Conservation (phyloP, 2,329 filamentous ascomycete genomes). For the Emericellopsis atlantica region DNA sequence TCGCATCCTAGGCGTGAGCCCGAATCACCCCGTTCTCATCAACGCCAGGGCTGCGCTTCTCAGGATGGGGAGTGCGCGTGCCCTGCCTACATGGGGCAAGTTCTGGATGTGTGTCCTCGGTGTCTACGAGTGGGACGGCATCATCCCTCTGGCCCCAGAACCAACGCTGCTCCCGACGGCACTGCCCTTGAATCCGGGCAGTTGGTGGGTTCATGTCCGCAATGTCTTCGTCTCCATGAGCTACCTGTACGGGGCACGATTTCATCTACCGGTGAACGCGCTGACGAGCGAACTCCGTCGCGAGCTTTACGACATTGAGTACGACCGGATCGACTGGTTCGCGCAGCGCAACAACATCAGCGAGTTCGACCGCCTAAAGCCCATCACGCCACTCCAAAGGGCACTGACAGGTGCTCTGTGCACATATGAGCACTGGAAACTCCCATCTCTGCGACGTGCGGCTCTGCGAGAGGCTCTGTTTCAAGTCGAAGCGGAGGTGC, state of each 20-base stretch:
- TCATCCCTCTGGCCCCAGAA: constrained; percentile 90
- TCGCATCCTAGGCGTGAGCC: constrained; percentile 68
- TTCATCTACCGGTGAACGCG: constrained; percentile 63
- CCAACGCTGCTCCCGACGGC: constrained; percentile 88
- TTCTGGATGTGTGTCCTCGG: constrained; percentile 85
- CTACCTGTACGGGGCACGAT: constrained; percentile 75
- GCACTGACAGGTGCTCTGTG: constrained; percentile 60
- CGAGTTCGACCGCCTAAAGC: constrained; percentile 75
- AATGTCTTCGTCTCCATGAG: constrained; percentile 87
- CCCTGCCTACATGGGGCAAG: constrained; percentile 91
- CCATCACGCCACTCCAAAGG: constrained; percentile 77
- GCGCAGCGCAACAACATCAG: constrained; percentile 73
- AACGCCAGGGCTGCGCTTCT: constrained; percentile 75
- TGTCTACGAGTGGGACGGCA: constrained; percentile 76
- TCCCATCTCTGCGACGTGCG: constrained; percentile 48
- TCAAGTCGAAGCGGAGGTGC: constrained; percentile 80
- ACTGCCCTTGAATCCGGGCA: constrained; percentile 80
- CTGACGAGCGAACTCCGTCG: constrained; percentile 60
- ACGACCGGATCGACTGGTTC: constrained; percentile 65
- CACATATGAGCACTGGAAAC: constrained; percentile 66
- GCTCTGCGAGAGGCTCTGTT: constrained; percentile 76
- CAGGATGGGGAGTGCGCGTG: constrained; percentile 70
- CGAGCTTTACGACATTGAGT: constrained; percentile 72
- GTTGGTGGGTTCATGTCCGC: constrained; percentile 99
- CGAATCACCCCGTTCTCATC: constrained; percentile 74